These are phyloP conservation scores for Magnaporthiopsis rhizophila DNA, from an alignment of 2,329 filamentous ascomycete species.

Conservation along the genomic window DNA sequence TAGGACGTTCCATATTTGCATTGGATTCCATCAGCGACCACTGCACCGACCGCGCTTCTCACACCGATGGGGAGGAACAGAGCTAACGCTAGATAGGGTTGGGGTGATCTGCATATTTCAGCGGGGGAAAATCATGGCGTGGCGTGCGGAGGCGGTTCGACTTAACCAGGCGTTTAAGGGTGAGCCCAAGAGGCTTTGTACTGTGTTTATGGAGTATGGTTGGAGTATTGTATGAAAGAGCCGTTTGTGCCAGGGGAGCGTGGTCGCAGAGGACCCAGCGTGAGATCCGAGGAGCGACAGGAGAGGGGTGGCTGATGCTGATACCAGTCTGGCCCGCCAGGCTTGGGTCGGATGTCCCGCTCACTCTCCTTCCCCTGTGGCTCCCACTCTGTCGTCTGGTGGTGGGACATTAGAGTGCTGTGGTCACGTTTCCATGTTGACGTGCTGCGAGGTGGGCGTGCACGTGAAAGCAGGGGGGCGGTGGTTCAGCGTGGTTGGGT, in stretches of 20 bases:
- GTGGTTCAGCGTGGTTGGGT: not conserved
- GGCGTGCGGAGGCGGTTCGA: not conserved
- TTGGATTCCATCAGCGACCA: not conserved
- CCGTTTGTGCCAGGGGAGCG: not conserved
- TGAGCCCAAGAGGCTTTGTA: not conserved
- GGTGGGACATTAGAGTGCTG: not conserved
- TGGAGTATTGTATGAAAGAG: not conserved
- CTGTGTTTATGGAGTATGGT: not conserved
- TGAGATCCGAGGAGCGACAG: not conserved
- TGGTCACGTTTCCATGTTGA: not conserved
- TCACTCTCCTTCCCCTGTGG: not conserved
- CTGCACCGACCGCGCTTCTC: not conserved
- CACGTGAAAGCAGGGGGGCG: not conserved
- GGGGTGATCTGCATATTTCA: not conserved
- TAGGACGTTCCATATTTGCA: not conserved
- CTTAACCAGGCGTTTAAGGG: not conserved
- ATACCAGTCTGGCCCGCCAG: not conserved
- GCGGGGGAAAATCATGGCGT: not conserved
- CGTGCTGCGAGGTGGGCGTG: not conserved
- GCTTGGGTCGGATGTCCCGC: not conserved
- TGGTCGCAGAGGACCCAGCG: too few relatives aligned
- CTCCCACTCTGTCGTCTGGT: not conserved
- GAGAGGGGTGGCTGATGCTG: not conserved
- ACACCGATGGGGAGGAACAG: not conserved
- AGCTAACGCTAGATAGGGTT: not conserved